phyloP scores from a whole-genome alignment of 495 filamentous ascomycete genomes.

The Neurospora sp. region DNA sequence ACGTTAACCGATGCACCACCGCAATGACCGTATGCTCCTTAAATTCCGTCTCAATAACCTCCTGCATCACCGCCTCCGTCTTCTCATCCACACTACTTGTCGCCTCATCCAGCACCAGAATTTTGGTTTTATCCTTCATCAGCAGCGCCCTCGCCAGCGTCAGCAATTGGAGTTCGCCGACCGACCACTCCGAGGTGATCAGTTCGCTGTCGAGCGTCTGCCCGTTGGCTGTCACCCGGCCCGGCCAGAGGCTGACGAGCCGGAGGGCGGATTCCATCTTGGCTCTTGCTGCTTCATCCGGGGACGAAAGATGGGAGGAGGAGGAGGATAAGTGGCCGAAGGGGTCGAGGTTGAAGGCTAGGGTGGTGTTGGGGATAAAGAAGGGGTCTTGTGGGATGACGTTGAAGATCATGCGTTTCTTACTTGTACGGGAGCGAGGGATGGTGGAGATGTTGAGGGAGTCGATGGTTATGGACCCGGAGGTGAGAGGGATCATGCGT shows the following conservation, averaged over 20 bases:
- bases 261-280: background rate
- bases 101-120: constrained; percentile 25
- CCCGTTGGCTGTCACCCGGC: background rate
- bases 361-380: constrained; percentile 32
- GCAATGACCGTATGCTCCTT: constrained; percentile 30
- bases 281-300: no score
- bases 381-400: constrained; percentile 45
- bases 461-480: constrained; percentile 71
- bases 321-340: background rate
- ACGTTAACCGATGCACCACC: constrained; percentile 33
- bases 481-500: constrained; percentile 75
- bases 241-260: constrained; percentile 1
- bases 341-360: constrained; percentile 32
- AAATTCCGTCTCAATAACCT: constrained; percentile 31
- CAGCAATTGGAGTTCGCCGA: constrained; percentile 55
- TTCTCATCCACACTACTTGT: constrained; percentile 28
- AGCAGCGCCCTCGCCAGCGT: constrained; percentile 50
- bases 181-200: constrained; percentile 38
- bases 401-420: background rate
- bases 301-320: no score
- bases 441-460: constrained; percentile 70
- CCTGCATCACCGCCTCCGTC: constrained; percentile 31
- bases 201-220: constrained; percentile 36
- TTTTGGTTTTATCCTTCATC: constrained; percentile 9
- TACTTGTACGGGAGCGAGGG: background rate